phyloP scores from a whole-genome alignment of 345 rosid species.

The Populus ilicifolia region DNA sequence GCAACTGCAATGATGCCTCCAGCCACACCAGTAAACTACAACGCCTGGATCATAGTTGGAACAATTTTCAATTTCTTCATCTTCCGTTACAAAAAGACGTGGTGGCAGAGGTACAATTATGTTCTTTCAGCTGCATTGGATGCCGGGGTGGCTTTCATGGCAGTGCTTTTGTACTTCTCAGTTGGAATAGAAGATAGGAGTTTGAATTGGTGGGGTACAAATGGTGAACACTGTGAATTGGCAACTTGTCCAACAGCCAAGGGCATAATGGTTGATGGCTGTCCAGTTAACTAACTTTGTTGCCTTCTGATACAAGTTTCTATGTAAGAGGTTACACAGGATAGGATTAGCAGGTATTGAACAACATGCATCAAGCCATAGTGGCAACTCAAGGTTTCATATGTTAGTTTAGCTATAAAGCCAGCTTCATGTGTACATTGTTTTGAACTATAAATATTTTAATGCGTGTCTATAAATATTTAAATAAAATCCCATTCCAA shows the following conservation, averaged over 20 bases:
- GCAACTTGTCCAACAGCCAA: constrained; percentile 76
- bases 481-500: neutral
- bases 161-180: constrained; percentile 61
- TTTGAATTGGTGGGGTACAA: constrained; percentile 72
- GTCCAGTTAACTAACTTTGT: constrained; percentile 45
- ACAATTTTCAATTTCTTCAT: constrained; percentile 76
- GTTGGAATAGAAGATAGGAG: constrained; percentile 53
- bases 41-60: constrained; percentile 71
- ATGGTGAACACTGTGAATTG: constrained; percentile 73
- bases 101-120: constrained; percentile 94
- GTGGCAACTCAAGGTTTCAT: neutral
- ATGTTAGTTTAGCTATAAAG: neutral
- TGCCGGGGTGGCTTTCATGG: constrained; percentile 90
- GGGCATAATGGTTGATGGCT: constrained; percentile 53
- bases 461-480: neutral
- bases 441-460: neutral
- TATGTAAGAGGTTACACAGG: constrained; percentile 5
- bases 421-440: neutral
- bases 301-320: neutral
- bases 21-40: constrained; percentile 73
- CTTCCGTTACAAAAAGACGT: constrained; percentile 60
- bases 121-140: constrained; percentile 80
- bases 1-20: constrained; percentile 77
- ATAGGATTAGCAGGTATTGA: constrained; percentile 7
- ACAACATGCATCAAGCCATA: neutral